phyloP scores from a whole-genome alignment of 2,329 filamentous ascomycete genomes.

The Colletotrichum acutatum region DNA sequence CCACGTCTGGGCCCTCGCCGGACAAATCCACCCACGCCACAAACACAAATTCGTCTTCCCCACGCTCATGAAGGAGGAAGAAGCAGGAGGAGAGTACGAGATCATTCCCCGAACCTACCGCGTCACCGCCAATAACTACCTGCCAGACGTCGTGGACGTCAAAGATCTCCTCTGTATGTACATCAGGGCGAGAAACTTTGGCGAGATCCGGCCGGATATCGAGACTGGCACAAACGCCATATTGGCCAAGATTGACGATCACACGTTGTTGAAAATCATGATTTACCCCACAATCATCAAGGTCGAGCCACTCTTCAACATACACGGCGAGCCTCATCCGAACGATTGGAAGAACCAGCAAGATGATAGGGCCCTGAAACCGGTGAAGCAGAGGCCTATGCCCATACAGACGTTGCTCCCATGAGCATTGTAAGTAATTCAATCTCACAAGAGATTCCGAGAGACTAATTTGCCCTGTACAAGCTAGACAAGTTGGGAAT shows the following conservation, averaged over 20 bases:
- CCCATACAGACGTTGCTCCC: too few relatives aligned
- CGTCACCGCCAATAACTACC: not conserved
- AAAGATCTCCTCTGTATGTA: too few relatives aligned
- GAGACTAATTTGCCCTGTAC: too few relatives aligned
- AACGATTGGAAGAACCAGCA: not conserved
- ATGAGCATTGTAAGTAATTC: too few relatives aligned
- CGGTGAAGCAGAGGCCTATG: not conserved
- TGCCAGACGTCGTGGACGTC: too few relatives aligned
- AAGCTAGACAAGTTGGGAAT: too few relatives aligned
- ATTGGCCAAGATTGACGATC: not conserved
- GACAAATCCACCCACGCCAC: not conserved
- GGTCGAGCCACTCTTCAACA: not conserved
- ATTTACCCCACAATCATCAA: not conserved
- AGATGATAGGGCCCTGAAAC: not conserved
- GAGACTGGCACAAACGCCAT: not conserved
- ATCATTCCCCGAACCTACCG: not conserved
- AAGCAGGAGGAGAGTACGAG: not conserved
- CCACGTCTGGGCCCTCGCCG: not conserved
- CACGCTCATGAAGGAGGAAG: not conserved
- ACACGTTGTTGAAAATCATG: not conserved
- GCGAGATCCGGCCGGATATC: not conserved
- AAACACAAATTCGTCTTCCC: not conserved
- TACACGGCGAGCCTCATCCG: not conserved
- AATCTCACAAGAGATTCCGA: too few relatives aligned
- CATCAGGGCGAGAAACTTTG: not conserved